phyloP scores from a whole-genome alignment of 768 basidiomycete genomes.

The Sporobolomyces roseus region DNA sequence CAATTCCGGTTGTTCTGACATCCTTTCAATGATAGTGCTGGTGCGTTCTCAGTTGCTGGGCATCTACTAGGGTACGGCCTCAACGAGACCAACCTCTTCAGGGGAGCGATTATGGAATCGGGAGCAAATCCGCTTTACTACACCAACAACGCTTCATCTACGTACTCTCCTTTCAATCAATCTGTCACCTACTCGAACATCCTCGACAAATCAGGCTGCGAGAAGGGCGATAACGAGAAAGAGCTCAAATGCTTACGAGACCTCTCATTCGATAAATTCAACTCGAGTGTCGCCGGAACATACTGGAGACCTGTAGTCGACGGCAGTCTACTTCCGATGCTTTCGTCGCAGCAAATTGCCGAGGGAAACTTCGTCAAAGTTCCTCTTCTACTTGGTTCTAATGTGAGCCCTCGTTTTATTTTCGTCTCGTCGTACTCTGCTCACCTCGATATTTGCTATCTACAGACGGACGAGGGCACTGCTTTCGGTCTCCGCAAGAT shows the following conservation, averaged over 20 bases:
- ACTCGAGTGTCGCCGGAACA: slow-evolving; percentile 21
- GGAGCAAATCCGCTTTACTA: slow-evolving; percentile 17
- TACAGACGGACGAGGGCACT: slow-evolving; percentile 33
- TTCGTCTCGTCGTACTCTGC: neutral
- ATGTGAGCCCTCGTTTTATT: neutral
- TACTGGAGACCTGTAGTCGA: slow-evolving; percentile 29
- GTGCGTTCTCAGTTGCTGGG: slow-evolving; percentile 17
- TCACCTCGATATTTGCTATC: neutral
- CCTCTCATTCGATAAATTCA: slow-evolving; percentile 30
- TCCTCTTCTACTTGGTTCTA: slow-evolving; percentile 36
- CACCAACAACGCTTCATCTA: neutral
- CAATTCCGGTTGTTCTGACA: too few species aligned
- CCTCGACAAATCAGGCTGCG: slow-evolving; percentile 25
- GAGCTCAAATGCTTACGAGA: slow-evolving; percentile 37
- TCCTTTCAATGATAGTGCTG: slow-evolving; percentile 14
- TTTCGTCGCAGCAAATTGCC: slow-evolving; percentile 8
- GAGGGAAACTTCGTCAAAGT: slow-evolving; percentile 27
- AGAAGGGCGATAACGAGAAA: neutral
- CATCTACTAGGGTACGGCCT: slow-evolving; percentile 30
- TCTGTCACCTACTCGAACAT: slow-evolving; percentile 15
- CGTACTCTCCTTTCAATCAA: slow-evolving; percentile 3
- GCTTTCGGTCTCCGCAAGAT: slow-evolving; percentile 16
- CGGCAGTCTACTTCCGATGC: slow-evolving; percentile 17
- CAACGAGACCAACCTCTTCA: slow-evolving; percentile 28
- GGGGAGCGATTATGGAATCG: slow-evolving; percentile 33